Evolutionary conservation across 345 rosid genomes (phyloP), one percentile per base, ranked within the genome.

Genomic region (Arabis alpina): DNA sequence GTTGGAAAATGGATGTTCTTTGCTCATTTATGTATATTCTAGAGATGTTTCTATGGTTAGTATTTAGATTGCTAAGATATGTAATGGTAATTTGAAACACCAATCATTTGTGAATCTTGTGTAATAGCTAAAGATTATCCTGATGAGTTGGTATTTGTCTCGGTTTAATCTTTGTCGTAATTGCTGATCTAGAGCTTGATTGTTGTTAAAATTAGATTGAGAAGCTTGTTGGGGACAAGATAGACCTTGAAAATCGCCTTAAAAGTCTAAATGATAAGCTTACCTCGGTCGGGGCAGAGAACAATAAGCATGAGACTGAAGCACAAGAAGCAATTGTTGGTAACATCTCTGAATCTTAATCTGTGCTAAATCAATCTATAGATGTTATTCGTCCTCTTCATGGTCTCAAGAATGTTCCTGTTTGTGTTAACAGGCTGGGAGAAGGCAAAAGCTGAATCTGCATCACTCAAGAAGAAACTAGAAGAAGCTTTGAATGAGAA

Each of bases 291-390:
- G 71, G 84, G 53, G 74, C 82, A 2, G 91, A 84, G 57, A 80
- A 78, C 67, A 73, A 81, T 77, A 82, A 89, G 78, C 86, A 82
- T 48, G 81, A 74, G 78, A 81, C 58, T 73, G 81, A 76, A 68
- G 77, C 79, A 27, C 80, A 82, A 69, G 96, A 86, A 66, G 89
- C 95, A 52, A 64, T 68, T 61, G 64, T 57, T 16, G 96, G 99
- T 94, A 78, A 53, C 63, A 36, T 25, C 49, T 49, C 28, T 56
- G 8, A 53, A 42, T 25, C 62, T 53, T 13, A 32, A 28, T 37
- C 54, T 11, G 53, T 42, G 32, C 7, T 66, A 23, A 42, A n/a
- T 28, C 52, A 0, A 32, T 58, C 56, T 39, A 7, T 2, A 28
- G 2, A 49, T 32, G 5, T 19, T 23, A 23, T 8, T 16, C 41